Evolutionary conservation across 2,329 filamentous ascomycete genomes (phyloP).

Genomic region (Colletotrichum sp.): DNA sequence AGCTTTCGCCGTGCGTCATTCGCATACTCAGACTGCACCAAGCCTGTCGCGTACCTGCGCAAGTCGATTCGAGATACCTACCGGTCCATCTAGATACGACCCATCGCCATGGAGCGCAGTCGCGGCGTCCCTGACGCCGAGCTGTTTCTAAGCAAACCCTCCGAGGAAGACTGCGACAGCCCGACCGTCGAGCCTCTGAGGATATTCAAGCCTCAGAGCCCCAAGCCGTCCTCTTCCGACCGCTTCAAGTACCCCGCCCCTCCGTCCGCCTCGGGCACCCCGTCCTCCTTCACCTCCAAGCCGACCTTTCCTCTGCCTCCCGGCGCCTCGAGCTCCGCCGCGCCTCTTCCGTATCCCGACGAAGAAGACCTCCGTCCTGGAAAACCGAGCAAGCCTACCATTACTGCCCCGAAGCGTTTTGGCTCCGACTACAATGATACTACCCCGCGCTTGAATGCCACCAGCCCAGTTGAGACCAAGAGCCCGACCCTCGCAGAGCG

Average conservation of each 20-base stretch:
- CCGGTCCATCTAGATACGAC: slow-evolving; percentile 22
- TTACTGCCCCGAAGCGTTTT: slow-evolving; percentile 48
- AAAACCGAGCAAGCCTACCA: slow-evolving; percentile 42
- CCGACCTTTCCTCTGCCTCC: slow-evolving; percentile 69
- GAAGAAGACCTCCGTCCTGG: slow-evolving; percentile 60
- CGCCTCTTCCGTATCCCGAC: slow-evolving; percentile 74
- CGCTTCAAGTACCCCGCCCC: slow-evolving; percentile 59
- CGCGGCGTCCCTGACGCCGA: slow-evolving; percentile 79
- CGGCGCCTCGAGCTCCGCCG: slow-evolving; percentile 73
- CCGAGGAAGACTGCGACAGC: slow-evolving; percentile 64
- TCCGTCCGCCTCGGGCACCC: slow-evolving; percentile 39
- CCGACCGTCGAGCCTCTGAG: slow-evolving; percentile 84
- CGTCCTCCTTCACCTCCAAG: slow-evolving; percentile 48
- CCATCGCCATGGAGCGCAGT: slow-evolving; percentile 52
- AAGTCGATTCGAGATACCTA: slow-evolving; percentile 19
- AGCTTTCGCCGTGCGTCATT: slow-evolving; percentile 16
- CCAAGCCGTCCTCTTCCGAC: slow-evolving; percentile 53
- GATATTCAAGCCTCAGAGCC: slow-evolving; percentile 80
- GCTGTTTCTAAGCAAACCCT: slow-evolving; percentile 76
- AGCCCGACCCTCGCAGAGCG: slow-evolving; percentile 77
- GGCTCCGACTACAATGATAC: slow-evolving; percentile 55
- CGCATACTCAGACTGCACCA: slow-evolving; percentile 1
- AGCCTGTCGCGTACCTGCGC: slow-evolving; percentile 25
- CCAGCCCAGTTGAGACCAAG: slow-evolving; percentile 61
- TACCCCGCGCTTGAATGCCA: slow-evolving; percentile 57